phyloP scores from a whole-genome alignment of 257 asterid species.

The Capsicum pubescens region DNA sequence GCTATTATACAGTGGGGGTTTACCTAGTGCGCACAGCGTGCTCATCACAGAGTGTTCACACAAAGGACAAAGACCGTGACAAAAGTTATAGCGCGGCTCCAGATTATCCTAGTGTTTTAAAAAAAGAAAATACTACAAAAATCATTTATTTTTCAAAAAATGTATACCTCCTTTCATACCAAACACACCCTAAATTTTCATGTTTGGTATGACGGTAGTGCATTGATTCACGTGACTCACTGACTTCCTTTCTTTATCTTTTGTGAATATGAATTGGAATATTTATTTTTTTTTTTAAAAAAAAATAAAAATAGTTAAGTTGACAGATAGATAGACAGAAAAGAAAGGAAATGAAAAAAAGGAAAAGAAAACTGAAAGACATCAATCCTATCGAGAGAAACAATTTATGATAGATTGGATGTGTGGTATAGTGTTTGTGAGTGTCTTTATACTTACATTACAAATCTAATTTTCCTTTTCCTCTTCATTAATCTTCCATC shows the following conservation, averaged over 20 bases:
- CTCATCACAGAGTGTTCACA: no score
- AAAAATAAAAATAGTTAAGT: neutral
- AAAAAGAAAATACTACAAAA: no score
- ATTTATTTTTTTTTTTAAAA: neutral
- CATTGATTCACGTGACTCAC: constrained; percentile 48
- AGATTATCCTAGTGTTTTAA: no score
- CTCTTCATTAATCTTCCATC: neutral
- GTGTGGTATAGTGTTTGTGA: constrained; percentile 41
- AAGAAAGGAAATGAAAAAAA: constrained; percentile 27
- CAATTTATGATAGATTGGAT: constrained; percentile 42
- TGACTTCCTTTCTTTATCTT: neutral
- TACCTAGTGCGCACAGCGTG: no score
- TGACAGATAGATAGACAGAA: constrained; percentile 30
- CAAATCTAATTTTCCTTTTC: neutral
- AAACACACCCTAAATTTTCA: neutral
- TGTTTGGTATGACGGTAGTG: constrained; percentile 31
- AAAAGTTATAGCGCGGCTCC: no score
- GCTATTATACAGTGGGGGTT: no score
- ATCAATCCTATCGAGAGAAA: constrained; percentile 41
- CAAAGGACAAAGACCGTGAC: no score
- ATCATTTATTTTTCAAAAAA: no score
- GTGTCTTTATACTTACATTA: constrained; percentile 34
- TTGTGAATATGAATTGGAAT: constrained; percentile 28
- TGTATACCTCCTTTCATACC: no score
- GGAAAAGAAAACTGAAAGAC: constrained; percentile 43